A percentile compares a stretch with the other conserved stretches of the same genome.
Conservation (phyloP, 306 rosid genomes). For the Cicer judaicum region DNA sequence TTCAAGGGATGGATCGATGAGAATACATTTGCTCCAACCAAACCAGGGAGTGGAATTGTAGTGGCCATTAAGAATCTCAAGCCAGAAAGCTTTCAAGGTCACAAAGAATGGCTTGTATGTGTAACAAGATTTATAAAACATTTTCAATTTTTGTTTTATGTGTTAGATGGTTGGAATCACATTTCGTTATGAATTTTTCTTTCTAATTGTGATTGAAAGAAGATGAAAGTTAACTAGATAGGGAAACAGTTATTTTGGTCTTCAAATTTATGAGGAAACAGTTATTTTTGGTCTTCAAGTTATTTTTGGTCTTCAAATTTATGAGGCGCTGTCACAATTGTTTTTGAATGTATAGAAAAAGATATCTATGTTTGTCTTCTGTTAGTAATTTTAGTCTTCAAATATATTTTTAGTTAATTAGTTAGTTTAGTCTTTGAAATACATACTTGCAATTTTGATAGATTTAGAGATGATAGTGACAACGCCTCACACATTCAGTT, state of each 20-base stretch:
- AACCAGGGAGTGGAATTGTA: constrained; percentile 82
- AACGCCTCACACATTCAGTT: too few relatives aligned
- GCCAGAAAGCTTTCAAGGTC: constrained; percentile 91
- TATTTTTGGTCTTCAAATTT: too few relatives aligned
- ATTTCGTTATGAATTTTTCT: neutral
- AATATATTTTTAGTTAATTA: too few relatives aligned
- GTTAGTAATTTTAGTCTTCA: too few relatives aligned
- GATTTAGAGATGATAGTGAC: too few relatives aligned
- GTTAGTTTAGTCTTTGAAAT: too few relatives aligned
- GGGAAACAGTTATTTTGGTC: neutral
- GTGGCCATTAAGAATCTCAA: constrained; percentile 92
- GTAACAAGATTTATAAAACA: constrained; percentile 32
- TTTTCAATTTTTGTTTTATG: neutral
- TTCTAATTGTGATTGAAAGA: neutral
- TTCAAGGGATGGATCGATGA: constrained; percentile 92
- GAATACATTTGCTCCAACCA: constrained; percentile 71
- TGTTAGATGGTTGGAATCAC: neutral
- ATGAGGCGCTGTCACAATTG: too few relatives aligned
- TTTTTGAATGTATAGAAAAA: too few relatives aligned
- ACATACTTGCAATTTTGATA: too few relatives aligned
- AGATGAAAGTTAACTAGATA: neutral
- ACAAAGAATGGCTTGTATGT: constrained; percentile 99
- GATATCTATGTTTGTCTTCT: too few relatives aligned
- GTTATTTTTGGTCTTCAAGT: too few relatives aligned
- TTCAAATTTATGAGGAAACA: neutral